phyloP scores from a whole-genome alignment of 1,284 basidiomycete genomes.

The Ustilago sp. region DNA sequence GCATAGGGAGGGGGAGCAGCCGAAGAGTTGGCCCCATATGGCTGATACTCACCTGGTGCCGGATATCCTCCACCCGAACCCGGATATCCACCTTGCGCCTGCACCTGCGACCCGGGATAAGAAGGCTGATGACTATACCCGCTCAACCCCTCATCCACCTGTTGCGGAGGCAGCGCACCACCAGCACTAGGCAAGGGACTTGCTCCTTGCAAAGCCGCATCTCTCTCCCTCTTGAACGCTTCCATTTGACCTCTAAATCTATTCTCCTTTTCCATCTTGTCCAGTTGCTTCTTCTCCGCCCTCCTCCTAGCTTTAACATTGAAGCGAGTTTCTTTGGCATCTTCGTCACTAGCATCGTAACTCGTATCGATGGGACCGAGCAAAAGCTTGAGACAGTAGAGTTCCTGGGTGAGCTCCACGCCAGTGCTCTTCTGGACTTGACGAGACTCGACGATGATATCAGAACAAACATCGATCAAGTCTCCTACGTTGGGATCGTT shows the following conservation, averaged over 20 bases:
- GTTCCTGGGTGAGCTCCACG: constrained; percentile 56
- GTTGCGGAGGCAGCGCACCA: constrained; percentile 33
- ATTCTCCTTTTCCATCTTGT: constrained; percentile 29
- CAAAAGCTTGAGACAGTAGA: constrained; percentile 59
- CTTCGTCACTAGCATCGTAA: constrained; percentile 60
- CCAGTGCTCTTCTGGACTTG: constrained; percentile 54
- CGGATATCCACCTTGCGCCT: constrained; percentile 23
- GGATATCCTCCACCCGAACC: constrained; percentile 8
- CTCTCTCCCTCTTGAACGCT: constrained; percentile 28
- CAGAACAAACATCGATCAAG: constrained; percentile 59
- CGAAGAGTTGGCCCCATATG: constrained; percentile 13
- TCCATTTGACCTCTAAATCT: constrained; percentile 21
- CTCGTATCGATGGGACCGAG: constrained; percentile 58
- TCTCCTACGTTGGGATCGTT: constrained; percentile 55
- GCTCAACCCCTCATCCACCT: constrained; percentile 15
- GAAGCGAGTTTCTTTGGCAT: constrained; percentile 11
- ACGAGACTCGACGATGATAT: constrained; percentile 49
- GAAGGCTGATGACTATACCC: constrained; percentile 38
- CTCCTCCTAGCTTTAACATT: constrained; percentile 15
- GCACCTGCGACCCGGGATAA: constrained; percentile 20
- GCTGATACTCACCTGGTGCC: constrained; percentile 11
- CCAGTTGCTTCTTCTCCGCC: constrained; percentile 31
- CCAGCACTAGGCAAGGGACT: constrained; percentile 41
- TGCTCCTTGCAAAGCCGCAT: constrained; percentile 19
- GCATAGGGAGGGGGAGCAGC: constrained; percentile 40